Percentiles rank a stretch among this genome's conserved stretches.
Evolutionary conservation across 2,329 filamentous ascomycete species (phyloP).

Genomic region (Aspergillus jensenii): DNA sequence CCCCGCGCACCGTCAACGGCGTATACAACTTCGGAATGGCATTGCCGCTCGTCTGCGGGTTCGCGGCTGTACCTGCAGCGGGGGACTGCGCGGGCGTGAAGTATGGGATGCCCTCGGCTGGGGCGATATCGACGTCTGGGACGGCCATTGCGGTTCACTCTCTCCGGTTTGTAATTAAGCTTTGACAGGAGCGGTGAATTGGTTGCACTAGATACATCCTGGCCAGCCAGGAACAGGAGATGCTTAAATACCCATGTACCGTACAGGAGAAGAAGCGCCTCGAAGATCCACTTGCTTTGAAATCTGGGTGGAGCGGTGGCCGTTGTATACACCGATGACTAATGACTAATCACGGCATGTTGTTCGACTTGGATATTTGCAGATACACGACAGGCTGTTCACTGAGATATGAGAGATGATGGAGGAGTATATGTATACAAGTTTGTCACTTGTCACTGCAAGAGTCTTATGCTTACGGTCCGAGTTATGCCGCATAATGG

Average conservation of each 20-base stretch:
- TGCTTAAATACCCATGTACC: no score
- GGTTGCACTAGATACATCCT: no score
- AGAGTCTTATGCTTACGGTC: not conserved
- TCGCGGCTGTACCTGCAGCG: constrained; percentile 38
- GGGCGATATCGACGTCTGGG: constrained; percentile 35
- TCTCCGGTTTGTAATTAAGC: no score
- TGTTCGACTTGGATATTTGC: no score
- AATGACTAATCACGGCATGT: no score
- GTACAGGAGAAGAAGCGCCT: not conserved
- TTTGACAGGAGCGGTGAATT: no score
- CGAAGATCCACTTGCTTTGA: constrained; percentile 10
- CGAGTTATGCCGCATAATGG: not conserved
- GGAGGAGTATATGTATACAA: no score
- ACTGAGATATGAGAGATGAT: no score
- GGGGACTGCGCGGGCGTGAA: constrained; percentile 40
- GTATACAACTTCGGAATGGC: constrained; percentile 57
- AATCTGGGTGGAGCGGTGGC: not conserved
- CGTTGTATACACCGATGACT: not conserved
- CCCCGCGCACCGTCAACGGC: constrained; percentile 57
- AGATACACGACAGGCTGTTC: no score
- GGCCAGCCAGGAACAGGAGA: no score
- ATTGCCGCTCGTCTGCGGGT: constrained; percentile 43
- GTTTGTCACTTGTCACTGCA: no score
- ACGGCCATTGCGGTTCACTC: not conserved
- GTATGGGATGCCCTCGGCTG: constrained; percentile 43